Conservation (phyloP, 2,329 filamentous ascomycete genomes). For the Neospermospora avenae region DNA sequence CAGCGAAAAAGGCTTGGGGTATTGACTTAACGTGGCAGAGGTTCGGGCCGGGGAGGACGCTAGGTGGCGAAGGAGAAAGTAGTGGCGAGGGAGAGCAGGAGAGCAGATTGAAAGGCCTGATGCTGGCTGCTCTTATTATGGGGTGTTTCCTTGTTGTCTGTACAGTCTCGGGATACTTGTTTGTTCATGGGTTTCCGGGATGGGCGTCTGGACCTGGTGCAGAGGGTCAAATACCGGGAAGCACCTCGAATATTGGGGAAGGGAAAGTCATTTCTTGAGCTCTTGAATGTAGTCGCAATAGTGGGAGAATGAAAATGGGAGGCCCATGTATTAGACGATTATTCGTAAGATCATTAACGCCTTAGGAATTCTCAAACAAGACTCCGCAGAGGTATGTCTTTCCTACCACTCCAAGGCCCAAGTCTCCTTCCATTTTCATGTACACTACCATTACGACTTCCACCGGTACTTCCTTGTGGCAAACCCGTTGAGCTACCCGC, state of each 20-base stretch:
- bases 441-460: neutral
- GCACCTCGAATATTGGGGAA: neutral
- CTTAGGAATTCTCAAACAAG: neutral
- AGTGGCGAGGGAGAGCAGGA: constrained; percentile 1
- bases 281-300: too few relatives aligned
- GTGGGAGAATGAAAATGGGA: neutral
- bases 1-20: constrained; percentile 9
- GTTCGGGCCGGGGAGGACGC: constrained; percentile 92
- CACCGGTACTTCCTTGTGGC: neutral
- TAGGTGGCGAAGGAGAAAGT: constrained; percentile 11
- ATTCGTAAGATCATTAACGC: neutral
- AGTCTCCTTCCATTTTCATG: neutral
- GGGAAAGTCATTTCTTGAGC: neutral
- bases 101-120: constrained; percentile 2
- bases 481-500: neutral
- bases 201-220: neutral
- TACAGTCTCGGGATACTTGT: constrained; percentile 2
- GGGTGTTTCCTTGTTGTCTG: constrained; percentile 10
- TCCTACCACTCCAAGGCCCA: neutral
- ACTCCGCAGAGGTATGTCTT: neutral
- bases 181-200: neutral
- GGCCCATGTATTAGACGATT: too few relatives aligned
- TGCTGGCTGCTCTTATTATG: constrained; percentile 13
- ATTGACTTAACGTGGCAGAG: constrained; percentile 60
- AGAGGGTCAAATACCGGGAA: neutral